These are phyloP conservation scores for Cyclostephanos invisitatus DNA, from an alignment of 108 stramenopile genomes.

Conservation along the genomic window DNA sequence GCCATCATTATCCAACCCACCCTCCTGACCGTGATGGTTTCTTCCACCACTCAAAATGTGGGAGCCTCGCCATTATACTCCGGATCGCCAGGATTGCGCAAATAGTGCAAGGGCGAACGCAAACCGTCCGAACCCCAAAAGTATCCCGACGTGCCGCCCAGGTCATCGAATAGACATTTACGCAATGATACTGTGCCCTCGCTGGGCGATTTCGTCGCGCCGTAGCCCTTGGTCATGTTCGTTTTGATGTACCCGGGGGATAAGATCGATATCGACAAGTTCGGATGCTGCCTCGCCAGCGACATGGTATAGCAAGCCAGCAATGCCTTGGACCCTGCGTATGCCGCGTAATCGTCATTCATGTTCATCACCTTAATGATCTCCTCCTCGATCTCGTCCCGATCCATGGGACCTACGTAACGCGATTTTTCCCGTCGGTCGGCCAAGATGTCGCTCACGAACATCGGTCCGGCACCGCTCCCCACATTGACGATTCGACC, in stretches of 20 bases:
- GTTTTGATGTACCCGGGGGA: conserved; percentile 73
- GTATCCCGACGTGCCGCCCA: conserved; percentile 45
- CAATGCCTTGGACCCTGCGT: conserved; percentile 61
- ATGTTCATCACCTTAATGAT: conserved; percentile 16
- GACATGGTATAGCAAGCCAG: conserved; percentile 58
- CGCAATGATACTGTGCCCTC: conserved; percentile 52
- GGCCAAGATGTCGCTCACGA: conserved; percentile 12
- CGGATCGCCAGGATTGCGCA: conserved; percentile 73
- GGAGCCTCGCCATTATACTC: conserved; percentile 56
- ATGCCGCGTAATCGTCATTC: conserved; percentile 28
- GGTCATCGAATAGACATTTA: conserved; percentile 47
- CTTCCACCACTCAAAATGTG: not conserved
- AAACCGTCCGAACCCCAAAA: conserved; percentile 70
- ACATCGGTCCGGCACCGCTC: conserved; percentile 57
- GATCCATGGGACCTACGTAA: conserved; percentile 30
- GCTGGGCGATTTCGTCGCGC: conserved; percentile 56
- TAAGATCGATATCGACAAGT: conserved; percentile 47
- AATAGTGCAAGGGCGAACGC: conserved; percentile 58
- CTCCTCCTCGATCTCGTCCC: conserved; percentile 47
- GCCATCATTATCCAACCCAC: too few species aligned
- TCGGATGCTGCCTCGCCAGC: conserved; percentile 52
- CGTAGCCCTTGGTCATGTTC: conserved; percentile 52
- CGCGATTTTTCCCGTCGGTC: conserved; percentile 20
- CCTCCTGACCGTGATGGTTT: not conserved
- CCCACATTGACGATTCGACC: conserved; percentile 72